These are phyloP conservation scores for Saprolegnia diclina DNA, from an alignment of 352 stramenopile species.

Conservation along the genomic window DNA sequence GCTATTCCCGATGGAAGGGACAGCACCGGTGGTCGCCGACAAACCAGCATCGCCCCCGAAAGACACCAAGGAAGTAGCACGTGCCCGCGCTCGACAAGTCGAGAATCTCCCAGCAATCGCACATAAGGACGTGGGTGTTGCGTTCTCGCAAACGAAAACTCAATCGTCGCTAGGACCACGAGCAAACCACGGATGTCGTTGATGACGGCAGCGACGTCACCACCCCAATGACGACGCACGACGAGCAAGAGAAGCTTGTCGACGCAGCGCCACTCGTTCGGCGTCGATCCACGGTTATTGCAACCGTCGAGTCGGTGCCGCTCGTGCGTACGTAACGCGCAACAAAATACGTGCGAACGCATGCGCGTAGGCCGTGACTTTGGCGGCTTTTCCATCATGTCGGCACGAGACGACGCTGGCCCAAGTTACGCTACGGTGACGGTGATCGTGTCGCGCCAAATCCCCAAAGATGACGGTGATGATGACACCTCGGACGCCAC, in stretches of 20 bases:
- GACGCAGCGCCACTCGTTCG: neutral
- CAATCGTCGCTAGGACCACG: neutral
- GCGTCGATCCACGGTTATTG: neutral
- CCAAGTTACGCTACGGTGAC: neutral
- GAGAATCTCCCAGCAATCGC: neutral
- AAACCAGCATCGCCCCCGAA: too few relatives aligned
- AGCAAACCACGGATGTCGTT: too few relatives aligned
- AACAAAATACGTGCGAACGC: neutral
- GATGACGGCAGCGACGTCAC: neutral
- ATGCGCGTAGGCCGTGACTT: conserved; percentile 13
- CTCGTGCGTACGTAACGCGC: conserved; percentile 12
- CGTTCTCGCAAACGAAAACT: neutral
- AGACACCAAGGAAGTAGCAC: too few relatives aligned
- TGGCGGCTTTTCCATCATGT: conserved; percentile 24
- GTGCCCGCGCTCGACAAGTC: too few relatives aligned
- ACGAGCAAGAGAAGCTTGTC: neutral
- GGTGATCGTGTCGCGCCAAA: neutral
- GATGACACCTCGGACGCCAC: neutral
- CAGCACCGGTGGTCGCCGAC: too few relatives aligned
- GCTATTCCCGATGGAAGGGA: too few relatives aligned
- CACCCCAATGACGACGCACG: neutral
- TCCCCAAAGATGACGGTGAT: neutral
- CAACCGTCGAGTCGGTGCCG: conserved; percentile 8
- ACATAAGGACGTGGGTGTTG: neutral
- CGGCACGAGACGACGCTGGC: conserved; percentile 1